These are phyloP conservation scores for Colletotrichum sp. DNA, from an alignment of 2,329 filamentous ascomycete species.

Conservation along the genomic window DNA sequence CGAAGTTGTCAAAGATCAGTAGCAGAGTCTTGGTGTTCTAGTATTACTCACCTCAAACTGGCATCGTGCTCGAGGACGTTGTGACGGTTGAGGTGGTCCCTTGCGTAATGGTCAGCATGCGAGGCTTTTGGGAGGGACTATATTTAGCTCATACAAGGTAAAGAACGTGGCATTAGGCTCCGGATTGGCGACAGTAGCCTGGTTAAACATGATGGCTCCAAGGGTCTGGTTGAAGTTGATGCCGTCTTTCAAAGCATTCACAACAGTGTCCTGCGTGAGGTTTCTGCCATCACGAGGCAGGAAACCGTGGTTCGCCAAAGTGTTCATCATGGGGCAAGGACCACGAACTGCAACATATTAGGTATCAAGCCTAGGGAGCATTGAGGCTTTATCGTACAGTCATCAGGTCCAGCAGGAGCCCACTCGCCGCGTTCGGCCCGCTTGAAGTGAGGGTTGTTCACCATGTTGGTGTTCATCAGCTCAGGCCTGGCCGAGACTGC, in stretches of 20 bases:
- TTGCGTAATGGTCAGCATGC: neutral
- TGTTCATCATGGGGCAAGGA: slow-evolving; percentile 58
- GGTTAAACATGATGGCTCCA: slow-evolving; percentile 43
- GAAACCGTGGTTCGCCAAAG: slow-evolving; percentile 55
- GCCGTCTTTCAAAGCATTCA: slow-evolving; percentile 40
- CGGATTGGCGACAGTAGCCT: slow-evolving; percentile 47
- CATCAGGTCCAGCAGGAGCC: neutral
- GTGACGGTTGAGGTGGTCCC: slow-evolving; percentile 48
- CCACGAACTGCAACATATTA: slow-evolving; percentile 33
- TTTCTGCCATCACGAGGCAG: slow-evolving; percentile 50
- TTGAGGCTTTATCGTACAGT: neutral
- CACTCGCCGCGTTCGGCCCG: neutral
- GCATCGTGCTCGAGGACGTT: slow-evolving; percentile 56
- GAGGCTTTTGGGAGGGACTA: neutral
- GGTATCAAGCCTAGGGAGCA: neutral
- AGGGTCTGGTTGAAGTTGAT: slow-evolving; percentile 49
- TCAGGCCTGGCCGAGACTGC: neutral
- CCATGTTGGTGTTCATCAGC: neutral
- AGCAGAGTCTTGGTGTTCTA: neutral
- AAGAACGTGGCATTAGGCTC: slow-evolving; percentile 48
- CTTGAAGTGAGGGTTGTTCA: neutral
- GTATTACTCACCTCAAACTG: slow-evolving; percentile 39
- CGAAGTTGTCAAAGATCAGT: neutral
- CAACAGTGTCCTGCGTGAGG: slow-evolving; percentile 40
- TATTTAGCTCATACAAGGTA: slow-evolving; percentile 29